Conservation (phyloP, 106 monocot species). For the Dioscorea dumetorum region DNA sequence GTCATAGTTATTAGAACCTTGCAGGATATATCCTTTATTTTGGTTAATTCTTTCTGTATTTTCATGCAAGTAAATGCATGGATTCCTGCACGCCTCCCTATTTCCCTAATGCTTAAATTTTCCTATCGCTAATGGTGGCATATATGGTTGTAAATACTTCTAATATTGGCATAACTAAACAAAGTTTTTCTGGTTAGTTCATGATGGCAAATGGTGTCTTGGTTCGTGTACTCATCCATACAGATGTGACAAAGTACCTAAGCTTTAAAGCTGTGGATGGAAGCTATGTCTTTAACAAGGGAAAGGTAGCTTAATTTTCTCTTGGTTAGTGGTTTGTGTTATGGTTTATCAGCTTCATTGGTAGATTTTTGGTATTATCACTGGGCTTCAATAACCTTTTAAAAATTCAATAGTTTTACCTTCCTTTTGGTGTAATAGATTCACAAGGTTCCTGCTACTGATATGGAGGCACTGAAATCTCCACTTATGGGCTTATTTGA, state of each 20-base stretch:
- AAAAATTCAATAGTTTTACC: too few relatives aligned
- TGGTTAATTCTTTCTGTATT: too few relatives aligned
- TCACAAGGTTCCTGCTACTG: slow-evolving; percentile 90
- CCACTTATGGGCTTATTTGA: slow-evolving; percentile 93
- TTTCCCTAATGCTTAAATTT: too few relatives aligned
- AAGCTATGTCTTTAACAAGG: slow-evolving; percentile 82
- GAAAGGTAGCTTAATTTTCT: slow-evolving; percentile 46
- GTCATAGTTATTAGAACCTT: too few relatives aligned
- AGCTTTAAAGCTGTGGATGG: slow-evolving; percentile 89
- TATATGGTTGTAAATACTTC: neutral
- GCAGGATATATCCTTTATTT: too few relatives aligned
- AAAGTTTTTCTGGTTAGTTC: slow-evolving; percentile 39
- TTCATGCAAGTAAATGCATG: too few relatives aligned
- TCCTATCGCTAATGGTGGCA: too few relatives aligned
- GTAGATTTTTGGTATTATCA: neutral
- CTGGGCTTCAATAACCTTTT: neutral
- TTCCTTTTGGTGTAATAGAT: slow-evolving; percentile 29
- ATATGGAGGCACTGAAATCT: slow-evolving; percentile 89
- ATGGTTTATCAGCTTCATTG: neutral
- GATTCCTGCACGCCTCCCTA: too few relatives aligned
- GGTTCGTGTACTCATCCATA: slow-evolving; percentile 80
- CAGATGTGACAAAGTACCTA: slow-evolving; percentile 81
- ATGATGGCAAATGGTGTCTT: slow-evolving; percentile 96
- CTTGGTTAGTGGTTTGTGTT: neutral
- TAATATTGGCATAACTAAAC: neutral